These are phyloP conservation scores for Ascochyta koolunga DNA, from an alignment of 2,329 filamentous ascomycete genomes.

Conservation along the genomic window DNA sequence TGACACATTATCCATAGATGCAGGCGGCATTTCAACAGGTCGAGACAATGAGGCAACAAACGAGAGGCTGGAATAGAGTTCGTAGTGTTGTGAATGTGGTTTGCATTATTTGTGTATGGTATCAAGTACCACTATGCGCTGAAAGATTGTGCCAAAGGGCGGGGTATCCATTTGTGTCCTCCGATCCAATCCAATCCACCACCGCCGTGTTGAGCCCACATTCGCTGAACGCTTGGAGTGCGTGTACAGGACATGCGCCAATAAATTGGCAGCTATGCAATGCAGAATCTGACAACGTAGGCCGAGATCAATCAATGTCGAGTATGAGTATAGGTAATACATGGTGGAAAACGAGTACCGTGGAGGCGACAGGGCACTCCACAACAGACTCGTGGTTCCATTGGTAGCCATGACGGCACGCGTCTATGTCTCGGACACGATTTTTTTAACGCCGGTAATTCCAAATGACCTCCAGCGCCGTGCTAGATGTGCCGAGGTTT, in stretches of 20 bases:
- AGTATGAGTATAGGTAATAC: neutral
- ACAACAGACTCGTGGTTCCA: slow-evolving; percentile 22
- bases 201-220: neutral
- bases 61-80: neutral
- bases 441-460: slow-evolving; percentile 29
- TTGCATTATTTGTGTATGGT: slow-evolving; percentile 7
- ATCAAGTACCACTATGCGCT: slow-evolving; percentile 2
- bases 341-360: neutral
- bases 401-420: slow-evolving; percentile 51
- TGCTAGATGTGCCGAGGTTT: slow-evolving; percentile 9
- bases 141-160: slow-evolving; percentile 14
- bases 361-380: neutral
- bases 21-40: neutral
- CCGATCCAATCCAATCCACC: neutral
- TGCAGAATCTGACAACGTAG: neutral
- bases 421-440: slow-evolving; percentile 42
- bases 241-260: neutral
- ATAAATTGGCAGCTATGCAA: neutral
- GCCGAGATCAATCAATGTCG: neutral
- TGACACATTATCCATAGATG: too few species aligned
- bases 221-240: neutral
- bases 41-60: neutral
- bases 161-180: slow-evolving; percentile 18
- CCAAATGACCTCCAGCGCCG: slow-evolving; percentile 22
- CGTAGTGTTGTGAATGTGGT: neutral